Evolutionary conservation across 2,329 filamentous ascomycete genomes (phyloP).

Genomic region (Trichoderma harzianum): DNA sequence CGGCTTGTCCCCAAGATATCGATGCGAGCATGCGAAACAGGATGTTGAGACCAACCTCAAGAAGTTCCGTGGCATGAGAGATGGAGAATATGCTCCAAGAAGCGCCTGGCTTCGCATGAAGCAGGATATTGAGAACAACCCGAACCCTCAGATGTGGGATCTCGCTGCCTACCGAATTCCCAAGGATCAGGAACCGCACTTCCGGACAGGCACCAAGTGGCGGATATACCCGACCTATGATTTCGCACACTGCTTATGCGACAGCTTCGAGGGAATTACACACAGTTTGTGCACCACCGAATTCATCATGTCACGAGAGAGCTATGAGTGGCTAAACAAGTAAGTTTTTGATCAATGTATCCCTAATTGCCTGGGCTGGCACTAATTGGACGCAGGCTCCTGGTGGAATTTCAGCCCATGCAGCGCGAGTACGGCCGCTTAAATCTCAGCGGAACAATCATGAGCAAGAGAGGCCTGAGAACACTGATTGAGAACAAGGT

Average conservation of each 20-base stretch:
- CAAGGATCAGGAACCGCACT: constrained; percentile 65
- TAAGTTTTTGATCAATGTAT: neutral
- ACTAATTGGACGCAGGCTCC: neutral
- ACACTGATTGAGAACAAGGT: constrained; percentile 74
- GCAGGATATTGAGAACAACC: constrained; percentile 66
- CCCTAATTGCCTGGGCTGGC: too few species aligned
- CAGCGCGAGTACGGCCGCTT: constrained; percentile 72
- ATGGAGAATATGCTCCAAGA: constrained; percentile 82
- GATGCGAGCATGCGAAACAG: constrained; percentile 76
- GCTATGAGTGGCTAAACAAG: constrained; percentile 85
- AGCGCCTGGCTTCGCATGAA: constrained; percentile 91
- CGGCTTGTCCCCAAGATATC: constrained; percentile 65
- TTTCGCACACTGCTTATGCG: constrained; percentile 80
- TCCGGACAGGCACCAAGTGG: constrained; percentile 79
- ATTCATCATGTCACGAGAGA: constrained; percentile 78
- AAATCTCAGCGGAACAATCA: constrained; percentile 78
- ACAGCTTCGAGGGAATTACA: constrained; percentile 88
- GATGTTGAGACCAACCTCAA: constrained; percentile 70
- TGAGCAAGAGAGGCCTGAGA: constrained; percentile 81
- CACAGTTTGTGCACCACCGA: constrained; percentile 93
- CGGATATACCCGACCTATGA: constrained; percentile 95
- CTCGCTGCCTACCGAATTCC: constrained; percentile 84
- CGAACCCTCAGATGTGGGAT: constrained; percentile 97
- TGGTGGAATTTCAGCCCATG: constrained; percentile 58
- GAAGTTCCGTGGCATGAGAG: constrained; percentile 86